phyloP scores from a whole-genome alignment of 495 filamentous ascomycete species.

The Penicillium atrosanguineum region DNA sequence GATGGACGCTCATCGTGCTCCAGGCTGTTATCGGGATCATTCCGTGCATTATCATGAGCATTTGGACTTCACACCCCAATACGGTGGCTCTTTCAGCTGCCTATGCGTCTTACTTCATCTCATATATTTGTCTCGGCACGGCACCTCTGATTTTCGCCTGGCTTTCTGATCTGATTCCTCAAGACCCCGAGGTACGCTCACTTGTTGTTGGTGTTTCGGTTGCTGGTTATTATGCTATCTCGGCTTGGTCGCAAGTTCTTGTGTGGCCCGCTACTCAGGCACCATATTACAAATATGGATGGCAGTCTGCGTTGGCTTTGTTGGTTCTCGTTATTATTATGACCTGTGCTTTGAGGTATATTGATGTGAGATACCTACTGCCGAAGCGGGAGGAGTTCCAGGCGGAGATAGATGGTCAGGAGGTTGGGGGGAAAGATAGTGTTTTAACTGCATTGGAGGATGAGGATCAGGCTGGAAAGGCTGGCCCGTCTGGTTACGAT shows the following conservation, averaged over 20 bases:
- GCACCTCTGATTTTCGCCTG: slow-evolving; percentile 35
- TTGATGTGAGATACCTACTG: slow-evolving; percentile 29
- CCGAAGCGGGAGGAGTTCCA: slow-evolving; percentile 27
- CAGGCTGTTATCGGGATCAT: slow-evolving; percentile 29
- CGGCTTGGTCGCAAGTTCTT: slow-evolving; percentile 33
- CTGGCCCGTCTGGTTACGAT: not conserved
- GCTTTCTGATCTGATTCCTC: slow-evolving; percentile 31
- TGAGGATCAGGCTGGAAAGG: not conserved
- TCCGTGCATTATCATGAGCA: slow-evolving; percentile 33
- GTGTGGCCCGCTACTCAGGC: slow-evolving; percentile 32
- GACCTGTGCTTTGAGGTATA: slow-evolving; percentile 23
- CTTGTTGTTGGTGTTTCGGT: slow-evolving; percentile 30
- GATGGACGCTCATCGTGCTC: slow-evolving; percentile 28
- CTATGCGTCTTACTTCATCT: slow-evolving; percentile 32
- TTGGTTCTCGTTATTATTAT: slow-evolving; percentile 31
- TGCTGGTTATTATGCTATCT: slow-evolving; percentile 32
- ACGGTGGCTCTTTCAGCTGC: slow-evolving; percentile 22
- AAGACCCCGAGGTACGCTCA: slow-evolving; percentile 30
- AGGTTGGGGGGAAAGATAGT: slow-evolving; percentile 10
- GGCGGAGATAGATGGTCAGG: slow-evolving; percentile 15
- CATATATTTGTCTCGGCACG: slow-evolving; percentile 26
- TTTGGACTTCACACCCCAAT: slow-evolving; percentile 25
- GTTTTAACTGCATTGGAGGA: not conserved
- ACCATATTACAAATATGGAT: slow-evolving; percentile 30
- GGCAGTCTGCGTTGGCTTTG: slow-evolving; percentile 28